Evolutionary conservation across 129 eudicot species (phyloP).

Genomic region (Gnaphalium uliginosum): DNA sequence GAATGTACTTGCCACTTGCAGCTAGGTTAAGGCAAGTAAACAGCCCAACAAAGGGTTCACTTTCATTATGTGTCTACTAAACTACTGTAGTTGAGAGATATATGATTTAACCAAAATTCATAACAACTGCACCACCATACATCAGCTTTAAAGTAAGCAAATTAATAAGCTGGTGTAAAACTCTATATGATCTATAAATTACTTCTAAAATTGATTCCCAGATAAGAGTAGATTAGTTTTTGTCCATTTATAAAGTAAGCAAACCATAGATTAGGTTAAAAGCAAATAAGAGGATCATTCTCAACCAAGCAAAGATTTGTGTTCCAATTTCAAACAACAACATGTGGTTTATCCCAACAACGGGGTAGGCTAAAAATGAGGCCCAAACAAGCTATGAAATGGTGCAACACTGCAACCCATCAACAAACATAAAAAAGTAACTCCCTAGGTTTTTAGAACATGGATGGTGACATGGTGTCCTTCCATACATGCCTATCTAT

Average conservation of each 20-base stretch:
- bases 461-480: not conserved
- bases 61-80: not conserved
- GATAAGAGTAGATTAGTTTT: not conserved
- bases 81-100: not conserved
- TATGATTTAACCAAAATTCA: not conserved
- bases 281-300: not conserved
- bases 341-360: not conserved
- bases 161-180: not conserved
- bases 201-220: not conserved
- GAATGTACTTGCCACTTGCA: not conserved
- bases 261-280: not conserved
- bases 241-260: not conserved
- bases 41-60: not conserved
- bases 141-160: not conserved
- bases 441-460: not conserved
- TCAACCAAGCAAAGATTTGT: not conserved
- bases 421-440: not conserved
- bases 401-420: constrained; percentile 12
- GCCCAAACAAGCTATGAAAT: not conserved
- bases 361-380: not conserved
- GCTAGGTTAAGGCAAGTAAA: not conserved
- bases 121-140: not conserved
- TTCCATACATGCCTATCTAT: constrained; percentile 10
- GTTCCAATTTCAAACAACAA: not conserved
- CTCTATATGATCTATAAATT: constrained; percentile 4